phyloP scores from a whole-genome alignment of 768 basidiomycete genomes.

The Leucocoprinus leucothites region DNA sequence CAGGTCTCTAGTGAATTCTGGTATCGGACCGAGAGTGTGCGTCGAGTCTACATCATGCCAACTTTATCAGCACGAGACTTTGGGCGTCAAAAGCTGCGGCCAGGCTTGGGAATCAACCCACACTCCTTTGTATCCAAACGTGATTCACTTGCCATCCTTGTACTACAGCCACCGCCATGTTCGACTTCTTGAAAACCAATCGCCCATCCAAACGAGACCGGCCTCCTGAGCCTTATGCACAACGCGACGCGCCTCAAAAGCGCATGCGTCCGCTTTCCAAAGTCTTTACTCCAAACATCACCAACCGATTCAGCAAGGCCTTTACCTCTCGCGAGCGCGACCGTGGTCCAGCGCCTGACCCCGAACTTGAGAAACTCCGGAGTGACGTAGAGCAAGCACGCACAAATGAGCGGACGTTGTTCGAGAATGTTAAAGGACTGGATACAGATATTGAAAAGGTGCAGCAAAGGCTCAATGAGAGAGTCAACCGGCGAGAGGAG shows the following conservation, averaged over 20 bases:
- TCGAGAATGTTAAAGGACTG: background rate
- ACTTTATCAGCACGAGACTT: background rate
- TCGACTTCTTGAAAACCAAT: too few relatives aligned
- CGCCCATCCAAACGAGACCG: too few relatives aligned
- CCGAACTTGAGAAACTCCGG: background rate
- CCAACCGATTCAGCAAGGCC: background rate
- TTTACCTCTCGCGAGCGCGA: background rate
- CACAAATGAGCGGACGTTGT: background rate
- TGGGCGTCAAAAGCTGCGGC: background rate
- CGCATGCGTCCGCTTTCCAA: background rate
- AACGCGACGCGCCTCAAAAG: background rate
- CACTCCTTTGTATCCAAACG: too few relatives aligned
- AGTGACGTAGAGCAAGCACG: background rate
- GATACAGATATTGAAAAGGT: constrained; percentile 16
- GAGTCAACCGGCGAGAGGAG: constrained; percentile 21
- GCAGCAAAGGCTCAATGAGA: constrained; percentile 19
- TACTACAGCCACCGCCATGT: too few relatives aligned
- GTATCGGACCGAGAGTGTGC: background rate
- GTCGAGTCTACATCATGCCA: too few relatives aligned
- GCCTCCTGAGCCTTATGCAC: too few relatives aligned
- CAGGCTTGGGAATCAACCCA: too few relatives aligned
- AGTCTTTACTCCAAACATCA: background rate
- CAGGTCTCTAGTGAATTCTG: constrained; percentile 7
- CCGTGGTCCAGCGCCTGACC: background rate
- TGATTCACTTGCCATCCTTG: too few relatives aligned